Evolutionary conservation across 2,329 filamentous ascomycete species (phyloP), one percentile per base, ranked within the genome.

Genomic region (Rutstroemia sp.): DNA sequence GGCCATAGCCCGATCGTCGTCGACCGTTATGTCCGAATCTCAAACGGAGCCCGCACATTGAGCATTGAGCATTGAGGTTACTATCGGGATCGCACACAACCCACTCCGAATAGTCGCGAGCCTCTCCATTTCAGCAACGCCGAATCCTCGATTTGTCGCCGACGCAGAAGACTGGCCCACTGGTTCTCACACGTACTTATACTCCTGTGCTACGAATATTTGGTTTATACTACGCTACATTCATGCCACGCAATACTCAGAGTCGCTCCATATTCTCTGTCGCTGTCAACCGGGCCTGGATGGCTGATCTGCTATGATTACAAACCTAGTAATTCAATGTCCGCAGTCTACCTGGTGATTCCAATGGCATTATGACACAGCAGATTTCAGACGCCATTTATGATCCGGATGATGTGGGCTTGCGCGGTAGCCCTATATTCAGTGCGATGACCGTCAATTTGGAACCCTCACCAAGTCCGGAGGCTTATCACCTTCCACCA

Each of bases 381-480:
- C 7, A 25, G 4, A 47, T 19, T 47, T 19, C 44, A 27, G 21
- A 19, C 44, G 49, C 47, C 19, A 56, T 69, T 39, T 79, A 76
- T 69, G 75, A 78, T 64, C 72, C 74, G 60, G 76, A 79, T 71
- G 73, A 78, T 71, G 71, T 73, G 60, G 67, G 72, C 48, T 71
- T 70, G 58, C 69, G 66, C 62, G 76, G 71, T 63, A 70, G 75
- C 71, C 69, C 69, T 63, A 66, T 67, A 65, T 65, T 73, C 63
- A 69, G 65, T 66, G 69, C 74, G 50, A 68, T 69, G 71, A 69
- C 68, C 58, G 71, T 75, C 53, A 78, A 73, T 60, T 72, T 77
- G 48, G 70, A 71, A 51, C 78, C 76, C n/a, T 77, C 78, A 50
- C 76, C 75, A 50, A 80, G 76, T 64, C 78, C 79, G 12, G 76